These are phyloP conservation scores for Hyaloperonospora brassicae DNA, from an alignment of 352 stramenopile species.

Conservation along the genomic window DNA sequence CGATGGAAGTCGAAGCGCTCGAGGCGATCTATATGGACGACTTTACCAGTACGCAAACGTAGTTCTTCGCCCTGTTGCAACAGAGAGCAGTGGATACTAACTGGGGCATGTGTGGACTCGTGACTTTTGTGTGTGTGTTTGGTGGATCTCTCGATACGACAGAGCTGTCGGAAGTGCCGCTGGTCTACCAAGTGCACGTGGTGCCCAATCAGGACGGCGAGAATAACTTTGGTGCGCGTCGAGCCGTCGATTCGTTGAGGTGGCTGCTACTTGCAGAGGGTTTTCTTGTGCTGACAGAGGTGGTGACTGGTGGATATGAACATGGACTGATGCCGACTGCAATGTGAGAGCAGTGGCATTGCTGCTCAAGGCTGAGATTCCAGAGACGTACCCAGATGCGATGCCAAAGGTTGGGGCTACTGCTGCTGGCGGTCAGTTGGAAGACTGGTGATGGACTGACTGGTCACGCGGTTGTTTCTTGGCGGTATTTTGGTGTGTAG, in stretches of 20 bases:
- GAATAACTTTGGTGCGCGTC: constrained; percentile 62
- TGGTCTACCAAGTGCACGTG: constrained; percentile 69
- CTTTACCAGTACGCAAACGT: constrained; percentile 58
- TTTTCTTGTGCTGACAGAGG: neutral
- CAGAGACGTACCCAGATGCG: constrained; percentile 71
- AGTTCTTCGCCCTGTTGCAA: neutral
- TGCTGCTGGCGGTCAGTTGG: neutral
- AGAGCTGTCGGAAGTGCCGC: constrained; percentile 73
- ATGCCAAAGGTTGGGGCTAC: constrained; percentile 39
- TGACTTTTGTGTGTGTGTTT: neutral
- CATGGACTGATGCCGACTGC: too few relatives aligned
- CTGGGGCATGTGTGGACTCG: neutral
- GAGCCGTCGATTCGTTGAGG: neutral
- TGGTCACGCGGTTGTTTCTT: too few relatives aligned
- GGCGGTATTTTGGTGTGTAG: constrained; percentile 12
- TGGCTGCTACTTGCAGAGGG: neutral
- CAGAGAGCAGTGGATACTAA: neutral
- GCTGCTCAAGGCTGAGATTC: constrained; percentile 66
- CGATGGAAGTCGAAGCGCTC: constrained; percentile 85
- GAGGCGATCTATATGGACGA: constrained; percentile 88
- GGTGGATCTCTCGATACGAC: neutral
- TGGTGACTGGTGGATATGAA: too few relatives aligned
- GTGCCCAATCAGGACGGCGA: constrained; percentile 80
- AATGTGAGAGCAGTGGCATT: constrained; percentile 39
- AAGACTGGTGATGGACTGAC: neutral